These are phyloP conservation scores for Trypethelium eluteriae DNA, from an alignment of 495 filamentous ascomycete species.

Conservation along the genomic window DNA sequence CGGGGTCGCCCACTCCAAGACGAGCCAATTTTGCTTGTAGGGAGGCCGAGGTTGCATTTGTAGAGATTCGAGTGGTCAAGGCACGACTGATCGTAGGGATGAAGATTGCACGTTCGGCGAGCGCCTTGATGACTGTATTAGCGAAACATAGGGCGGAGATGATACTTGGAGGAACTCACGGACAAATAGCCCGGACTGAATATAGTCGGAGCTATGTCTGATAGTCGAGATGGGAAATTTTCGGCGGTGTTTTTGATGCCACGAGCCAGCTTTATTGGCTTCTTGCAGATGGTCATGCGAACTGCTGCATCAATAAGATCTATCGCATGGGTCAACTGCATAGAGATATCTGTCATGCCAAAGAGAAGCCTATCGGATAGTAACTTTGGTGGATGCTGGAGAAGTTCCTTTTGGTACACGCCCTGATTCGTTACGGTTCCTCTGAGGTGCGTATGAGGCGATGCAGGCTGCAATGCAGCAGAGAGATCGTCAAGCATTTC, in stretches of 20 bases:
- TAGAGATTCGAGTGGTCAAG: constrained; percentile 11
- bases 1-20: constrained; percentile 8
- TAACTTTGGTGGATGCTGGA: background rate
- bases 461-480: no score
- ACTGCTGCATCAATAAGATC: constrained; percentile 26
- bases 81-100: constrained; percentile 30
- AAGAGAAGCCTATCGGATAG: background rate
- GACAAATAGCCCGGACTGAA: constrained; percentile 29
- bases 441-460: background rate
- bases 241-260: constrained; percentile 22
- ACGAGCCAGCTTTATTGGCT: constrained; percentile 13
- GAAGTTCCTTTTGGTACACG: no score
- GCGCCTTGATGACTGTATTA: constrained; percentile 17
- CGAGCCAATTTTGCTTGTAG: constrained; percentile 18
- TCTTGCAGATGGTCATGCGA: constrained; percentile 23
- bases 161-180: constrained; percentile 11
- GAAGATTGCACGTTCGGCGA: constrained; percentile 28
- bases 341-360: background rate
- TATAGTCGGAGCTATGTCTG: constrained; percentile 27
- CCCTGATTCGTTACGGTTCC: background rate
- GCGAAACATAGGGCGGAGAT: background rate
- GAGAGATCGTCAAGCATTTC: background rate
- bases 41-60: constrained; percentile 14
- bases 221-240: constrained; percentile 18
- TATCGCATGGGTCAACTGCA: background rate